phyloP scores from a whole-genome alignment of 140 eudicot species.

The Anethum foeniculum region DNA sequence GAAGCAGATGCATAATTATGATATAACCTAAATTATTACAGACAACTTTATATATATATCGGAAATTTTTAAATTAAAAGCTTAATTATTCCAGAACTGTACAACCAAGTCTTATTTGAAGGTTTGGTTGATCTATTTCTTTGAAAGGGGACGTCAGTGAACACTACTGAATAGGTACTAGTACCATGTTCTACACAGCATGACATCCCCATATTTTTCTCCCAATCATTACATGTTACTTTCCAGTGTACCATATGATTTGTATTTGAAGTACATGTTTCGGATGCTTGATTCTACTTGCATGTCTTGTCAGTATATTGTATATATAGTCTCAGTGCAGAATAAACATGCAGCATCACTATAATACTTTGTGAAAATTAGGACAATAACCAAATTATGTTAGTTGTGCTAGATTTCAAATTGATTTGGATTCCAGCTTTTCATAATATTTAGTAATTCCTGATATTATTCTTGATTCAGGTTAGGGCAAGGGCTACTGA shows the following conservation, averaged over 20 bases:
- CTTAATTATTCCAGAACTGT: not conserved
- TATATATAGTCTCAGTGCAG: not conserved
- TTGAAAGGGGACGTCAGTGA: not conserved
- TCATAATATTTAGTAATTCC: not conserved
- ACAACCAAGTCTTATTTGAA: not conserved
- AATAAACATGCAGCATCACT: not conserved
- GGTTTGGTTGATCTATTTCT: not conserved
- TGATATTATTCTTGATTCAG: slow-evolving; percentile 20
- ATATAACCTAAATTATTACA: not conserved
- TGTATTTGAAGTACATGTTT: not conserved
- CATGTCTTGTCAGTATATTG: not conserved
- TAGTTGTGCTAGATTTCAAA: not conserved
- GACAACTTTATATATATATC: not conserved
- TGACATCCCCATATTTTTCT: not conserved
- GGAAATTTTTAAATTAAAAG: not conserved
- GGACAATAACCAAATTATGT: not conserved
- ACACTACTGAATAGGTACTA: not conserved
- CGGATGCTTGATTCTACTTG: not conserved
- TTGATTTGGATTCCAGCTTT: not conserved
- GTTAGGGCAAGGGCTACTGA: slow-evolving; percentile 89
- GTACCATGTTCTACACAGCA: not conserved
- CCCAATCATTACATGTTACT: not conserved
- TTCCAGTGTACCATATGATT: not conserved
- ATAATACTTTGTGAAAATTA: not conserved
- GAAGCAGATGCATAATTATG: not conserved